Percentiles rank a stretch among this genome's conserved stretches.
These are phyloP conservation scores for Mortierella alpina DNA, from an alignment of 192 early-diverging fungal species.

Conservation along the genomic window DNA sequence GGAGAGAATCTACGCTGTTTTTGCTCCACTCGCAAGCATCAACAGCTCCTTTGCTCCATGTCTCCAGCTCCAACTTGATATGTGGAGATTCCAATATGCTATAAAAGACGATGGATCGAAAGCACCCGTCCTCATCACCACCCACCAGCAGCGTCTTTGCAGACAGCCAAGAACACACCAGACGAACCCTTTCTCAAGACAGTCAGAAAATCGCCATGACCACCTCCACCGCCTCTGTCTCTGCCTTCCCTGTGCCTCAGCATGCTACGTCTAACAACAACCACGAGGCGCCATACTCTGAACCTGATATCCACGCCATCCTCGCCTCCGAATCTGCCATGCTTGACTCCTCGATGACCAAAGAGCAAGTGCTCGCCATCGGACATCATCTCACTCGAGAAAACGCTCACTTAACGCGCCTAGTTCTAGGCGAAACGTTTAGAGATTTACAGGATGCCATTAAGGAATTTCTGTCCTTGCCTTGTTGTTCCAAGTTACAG, in stretches of 20 bases:
- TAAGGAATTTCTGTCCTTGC: conserved; percentile 5
- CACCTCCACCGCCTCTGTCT: neutral
- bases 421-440: conserved; percentile 14
- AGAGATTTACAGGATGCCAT: conserved; percentile 28
- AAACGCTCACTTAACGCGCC: conserved; percentile 4
- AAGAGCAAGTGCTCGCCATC: conserved; percentile 23
- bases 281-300: neutral
- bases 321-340: conserved; percentile 25
- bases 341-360: conserved; percentile 27
- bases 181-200: neutral
- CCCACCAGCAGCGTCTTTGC: too few relatives aligned
- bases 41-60: conserved; percentile 13
- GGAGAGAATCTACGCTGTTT: too few relatives aligned
- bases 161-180: too few relatives aligned
- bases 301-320: conserved; percentile 14
- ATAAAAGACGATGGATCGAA: neutral
- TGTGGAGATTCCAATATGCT: neutral
- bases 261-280: too few relatives aligned
- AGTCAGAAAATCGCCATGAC: neutral
- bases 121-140: neutral
- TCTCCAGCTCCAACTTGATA: neutral
- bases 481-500: conserved; percentile 22
- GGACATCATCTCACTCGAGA: conserved; percentile 10
- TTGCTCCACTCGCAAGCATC: too few relatives aligned
- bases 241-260: too few relatives aligned